Evolutionary conservation across 1,284 basidiomycete species (phyloP).

Genomic region (Tilletia indica): DNA sequence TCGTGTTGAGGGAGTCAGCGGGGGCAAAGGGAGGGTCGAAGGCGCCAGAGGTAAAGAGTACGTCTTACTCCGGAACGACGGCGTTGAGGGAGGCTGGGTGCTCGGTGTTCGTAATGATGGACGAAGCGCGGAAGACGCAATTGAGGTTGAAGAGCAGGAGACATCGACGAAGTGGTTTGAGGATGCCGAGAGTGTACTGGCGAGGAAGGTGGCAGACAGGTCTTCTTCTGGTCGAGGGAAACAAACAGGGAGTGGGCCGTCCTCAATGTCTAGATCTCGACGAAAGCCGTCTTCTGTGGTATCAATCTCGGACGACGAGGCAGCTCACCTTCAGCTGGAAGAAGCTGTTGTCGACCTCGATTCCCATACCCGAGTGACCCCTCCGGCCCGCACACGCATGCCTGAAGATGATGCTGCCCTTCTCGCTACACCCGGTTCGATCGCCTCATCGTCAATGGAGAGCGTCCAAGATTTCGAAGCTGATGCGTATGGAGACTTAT

Average conservation of each 20-base stretch:
- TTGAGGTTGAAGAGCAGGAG: slow-evolving; percentile 74
- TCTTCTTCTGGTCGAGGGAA: background rate
- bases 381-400: background rate
- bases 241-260: background rate
- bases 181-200: background rate
- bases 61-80: slow-evolving; percentile 82
- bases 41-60: slow-evolving; percentile 93
- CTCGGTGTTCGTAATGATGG: slow-evolving; percentile 81
- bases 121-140: slow-evolving; percentile 72
- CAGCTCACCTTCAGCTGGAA: background rate
- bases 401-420: background rate
- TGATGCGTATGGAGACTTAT: slow-evolving; percentile 5
- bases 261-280: background rate
- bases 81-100: slow-evolving; percentile 82
- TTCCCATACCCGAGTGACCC: background rate
- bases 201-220: background rate
- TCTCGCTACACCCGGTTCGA: background rate
- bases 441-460: background rate
- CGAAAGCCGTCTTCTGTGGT: slow-evolving; percentile 9
- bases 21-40: slow-evolving; percentile 67
- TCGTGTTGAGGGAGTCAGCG: slow-evolving; percentile 74
- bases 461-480: slow-evolving; percentile 13
- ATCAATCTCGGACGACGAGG: slow-evolving; percentile 16
- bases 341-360: slow-evolving; percentile 1
- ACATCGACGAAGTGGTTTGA: slow-evolving; percentile 18